Conservation (phyloP, 2,329 filamentous ascomycete species). For the Arthrobotrys musiformis region DNA sequence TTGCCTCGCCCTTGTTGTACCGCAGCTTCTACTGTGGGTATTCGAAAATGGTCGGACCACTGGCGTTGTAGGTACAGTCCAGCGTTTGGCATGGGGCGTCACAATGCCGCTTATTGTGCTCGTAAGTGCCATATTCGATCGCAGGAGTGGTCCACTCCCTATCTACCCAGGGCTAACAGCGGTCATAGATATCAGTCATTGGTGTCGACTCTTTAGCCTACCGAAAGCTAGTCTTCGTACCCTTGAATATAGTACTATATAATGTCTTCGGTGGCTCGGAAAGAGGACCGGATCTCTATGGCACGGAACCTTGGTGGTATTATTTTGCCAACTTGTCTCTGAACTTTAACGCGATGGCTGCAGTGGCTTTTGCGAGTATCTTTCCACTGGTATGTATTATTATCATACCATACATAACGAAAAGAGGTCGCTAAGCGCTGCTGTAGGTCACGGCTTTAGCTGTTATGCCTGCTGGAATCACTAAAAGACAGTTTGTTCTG, state of each 20-base stretch:
- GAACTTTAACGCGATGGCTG: conserved; percentile 96
- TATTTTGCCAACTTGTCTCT: conserved; percentile 90
- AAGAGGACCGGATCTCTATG: conserved; percentile 88
- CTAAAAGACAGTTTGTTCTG: conserved; percentile 65
- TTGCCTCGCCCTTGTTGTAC: conserved; percentile 80
- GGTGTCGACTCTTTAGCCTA: conserved; percentile 67
- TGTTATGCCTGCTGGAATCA: conserved; percentile 69
- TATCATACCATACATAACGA: not conserved
- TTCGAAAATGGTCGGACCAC: not conserved
- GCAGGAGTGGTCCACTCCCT: not conserved
- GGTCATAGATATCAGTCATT: conserved; percentile 32
- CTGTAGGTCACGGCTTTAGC: conserved; percentile 61
- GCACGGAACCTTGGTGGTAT: conserved; percentile 96
- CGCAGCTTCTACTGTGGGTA: conserved; percentile 61
- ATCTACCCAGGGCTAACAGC: not conserved
- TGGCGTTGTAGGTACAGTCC: not conserved
- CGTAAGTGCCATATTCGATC: conserved; percentile 66
- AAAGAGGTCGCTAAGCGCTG: not conserved
- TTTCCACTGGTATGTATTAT: conserved; percentile 64
- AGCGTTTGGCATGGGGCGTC: not conserved
- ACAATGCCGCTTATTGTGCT: conserved; percentile 71
- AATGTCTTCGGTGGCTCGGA: conserved; percentile 86
- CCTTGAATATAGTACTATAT: conserved; percentile 94
- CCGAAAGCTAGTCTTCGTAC: conserved; percentile 77
- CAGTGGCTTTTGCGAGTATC: conserved; percentile 77